phyloP scores from a whole-genome alignment of 2,329 filamentous ascomycete genomes.

The Bipolaris gigantea region DNA sequence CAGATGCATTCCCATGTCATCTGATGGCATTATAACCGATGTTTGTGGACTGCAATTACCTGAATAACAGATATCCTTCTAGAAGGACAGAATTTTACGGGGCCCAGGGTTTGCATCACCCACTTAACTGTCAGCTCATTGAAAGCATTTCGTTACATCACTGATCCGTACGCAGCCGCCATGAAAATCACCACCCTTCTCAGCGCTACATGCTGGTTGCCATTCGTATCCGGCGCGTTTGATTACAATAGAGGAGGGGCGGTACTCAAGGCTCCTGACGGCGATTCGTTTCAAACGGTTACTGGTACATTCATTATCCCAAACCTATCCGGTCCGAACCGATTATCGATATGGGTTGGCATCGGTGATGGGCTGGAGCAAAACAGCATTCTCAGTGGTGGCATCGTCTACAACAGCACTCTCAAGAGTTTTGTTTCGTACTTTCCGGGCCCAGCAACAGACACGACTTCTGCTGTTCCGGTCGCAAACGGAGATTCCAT shows the following conservation, averaged over 20 bases:
- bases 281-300: conserved; percentile 26
- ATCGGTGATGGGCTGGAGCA: conserved; percentile 27
- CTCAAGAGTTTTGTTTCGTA: conserved; percentile 24
- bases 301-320: conserved; percentile 31
- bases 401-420: conserved; percentile 27
- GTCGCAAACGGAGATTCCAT: conserved; percentile 25
- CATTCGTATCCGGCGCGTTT: conserved; percentile 25
- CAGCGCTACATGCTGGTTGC: conserved; percentile 10
- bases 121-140: not conserved
- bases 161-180: not conserved
- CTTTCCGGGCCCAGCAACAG: conserved; percentile 22
- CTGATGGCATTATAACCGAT: conserved; percentile 15
- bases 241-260: conserved; percentile 29
- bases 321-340: conserved; percentile 20
- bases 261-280: conserved; percentile 30
- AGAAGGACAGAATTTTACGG: not conserved
- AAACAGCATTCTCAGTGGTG: conserved; percentile 27
- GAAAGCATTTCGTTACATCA: not conserved
- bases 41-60: conserved; percentile 5
- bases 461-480: conserved; percentile 23
- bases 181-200: conserved; percentile 21
- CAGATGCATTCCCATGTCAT: not conserved
- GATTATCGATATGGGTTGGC: conserved; percentile 31
- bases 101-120: not conserved
- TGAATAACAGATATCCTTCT: conserved; percentile 3